These are phyloP conservation scores for Miscanthus sacchariflorus DNA, from an alignment of 202 grass and related monocot species.

Conservation along the genomic window DNA sequence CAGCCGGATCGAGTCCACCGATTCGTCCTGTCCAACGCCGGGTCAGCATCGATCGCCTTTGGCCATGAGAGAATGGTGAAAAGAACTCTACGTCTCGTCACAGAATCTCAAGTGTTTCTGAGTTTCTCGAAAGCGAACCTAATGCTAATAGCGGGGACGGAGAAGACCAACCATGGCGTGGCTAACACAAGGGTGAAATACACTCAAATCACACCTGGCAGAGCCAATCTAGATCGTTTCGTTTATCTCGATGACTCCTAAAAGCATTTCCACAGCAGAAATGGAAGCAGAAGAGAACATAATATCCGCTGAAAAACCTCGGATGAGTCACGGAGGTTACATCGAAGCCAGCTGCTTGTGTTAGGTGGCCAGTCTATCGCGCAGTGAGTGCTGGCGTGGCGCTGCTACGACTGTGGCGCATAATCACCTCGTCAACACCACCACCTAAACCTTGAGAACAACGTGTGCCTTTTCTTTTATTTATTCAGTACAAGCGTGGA, in stretches of 20 bases:
- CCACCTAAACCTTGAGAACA: slow-evolving; percentile 43
- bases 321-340: too few species aligned
- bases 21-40: neutral
- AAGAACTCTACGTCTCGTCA: neutral
- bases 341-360: neutral
- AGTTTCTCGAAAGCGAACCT: neutral
- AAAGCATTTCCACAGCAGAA: too few species aligned
- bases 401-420: neutral
- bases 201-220: too few species aligned
- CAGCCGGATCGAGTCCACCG: neutral
- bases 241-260: too few species aligned
- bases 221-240: too few species aligned
- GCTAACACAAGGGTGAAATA: too few species aligned
- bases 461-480: neutral
- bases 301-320: too few species aligned
- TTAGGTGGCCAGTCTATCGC: slow-evolving; percentile 28
- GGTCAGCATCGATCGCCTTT: slow-evolving; percentile 2
- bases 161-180: too few species aligned
- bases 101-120: neutral
- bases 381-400: neutral
- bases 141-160: too few species aligned
- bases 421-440: neutral
- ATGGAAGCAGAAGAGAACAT: too few species aligned
- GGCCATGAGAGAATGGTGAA: neutral
- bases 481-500: neutral